Conservation (phyloP, 805 yeast genomes). For the Starmerella apis region DNA sequence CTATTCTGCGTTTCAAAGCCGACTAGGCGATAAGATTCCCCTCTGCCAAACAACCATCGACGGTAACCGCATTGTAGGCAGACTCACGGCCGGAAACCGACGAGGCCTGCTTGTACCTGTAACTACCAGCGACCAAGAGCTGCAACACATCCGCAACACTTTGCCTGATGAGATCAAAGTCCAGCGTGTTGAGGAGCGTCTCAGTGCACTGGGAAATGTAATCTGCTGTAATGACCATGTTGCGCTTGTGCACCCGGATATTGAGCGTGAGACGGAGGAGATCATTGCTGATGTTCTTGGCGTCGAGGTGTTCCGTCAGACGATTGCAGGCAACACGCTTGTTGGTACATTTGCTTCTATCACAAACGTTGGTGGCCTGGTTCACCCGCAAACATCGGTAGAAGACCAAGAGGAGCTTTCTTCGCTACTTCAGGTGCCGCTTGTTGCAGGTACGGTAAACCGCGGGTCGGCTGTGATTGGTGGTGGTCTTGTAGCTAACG, state of each 20-base stretch:
- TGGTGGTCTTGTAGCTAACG: slow-evolving; percentile 97
- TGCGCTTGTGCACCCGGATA: slow-evolving; percentile 97
- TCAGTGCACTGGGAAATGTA: slow-evolving; percentile 94
- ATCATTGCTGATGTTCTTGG: slow-evolving; percentile 95
- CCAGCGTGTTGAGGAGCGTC: slow-evolving; percentile 95
- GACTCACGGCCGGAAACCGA: slow-evolving; percentile 98
- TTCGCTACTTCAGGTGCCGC: slow-evolving; percentile 88
- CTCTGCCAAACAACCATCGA: slow-evolving; percentile 96
- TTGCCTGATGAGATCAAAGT: slow-evolving; percentile 91
- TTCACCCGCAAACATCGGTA: slow-evolving; percentile 92
- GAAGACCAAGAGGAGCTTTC: slow-evolving; percentile 98
- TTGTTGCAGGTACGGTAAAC: slow-evolving; percentile 97
- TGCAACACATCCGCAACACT: slow-evolving; percentile 92
- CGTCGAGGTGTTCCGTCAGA: slow-evolving; percentile 97
- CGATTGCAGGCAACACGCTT: slow-evolving; percentile 94
- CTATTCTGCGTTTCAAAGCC: slow-evolving; percentile 90
- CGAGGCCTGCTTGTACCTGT: slow-evolving; percentile 94
- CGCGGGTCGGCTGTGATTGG: slow-evolving; percentile 97
- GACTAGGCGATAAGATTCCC: slow-evolving; percentile 91
- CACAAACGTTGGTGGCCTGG: slow-evolving; percentile 95
- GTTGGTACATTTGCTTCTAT: slow-evolving; percentile 94
- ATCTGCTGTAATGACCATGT: slow-evolving; percentile 98
- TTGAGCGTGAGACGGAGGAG: slow-evolving; percentile 98
- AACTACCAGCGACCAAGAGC: slow-evolving; percentile 95
- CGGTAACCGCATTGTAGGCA: slow-evolving; percentile 94